Evolutionary conservation across 148 eudicot genomes (phyloP).

Genomic region (Cornus controversa): DNA sequence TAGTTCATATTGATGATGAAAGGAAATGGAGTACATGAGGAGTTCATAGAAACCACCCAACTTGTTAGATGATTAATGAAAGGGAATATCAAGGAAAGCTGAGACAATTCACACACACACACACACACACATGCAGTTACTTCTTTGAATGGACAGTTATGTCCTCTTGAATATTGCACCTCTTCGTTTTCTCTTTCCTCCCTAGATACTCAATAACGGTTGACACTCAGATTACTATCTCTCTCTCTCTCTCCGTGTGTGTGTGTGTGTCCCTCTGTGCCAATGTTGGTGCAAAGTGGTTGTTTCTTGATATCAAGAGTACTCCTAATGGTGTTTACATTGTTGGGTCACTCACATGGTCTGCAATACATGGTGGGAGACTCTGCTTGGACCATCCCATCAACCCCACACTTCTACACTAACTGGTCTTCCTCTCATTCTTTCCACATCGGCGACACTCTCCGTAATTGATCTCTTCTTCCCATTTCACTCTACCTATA

Average conservation of each 20-base stretch:
- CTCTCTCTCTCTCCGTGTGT: neutral
- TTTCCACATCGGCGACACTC: neutral
- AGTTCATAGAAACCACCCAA: too few relatives aligned
- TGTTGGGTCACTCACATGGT: neutral
- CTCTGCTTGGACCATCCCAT: neutral
- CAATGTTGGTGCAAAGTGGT: neutral
- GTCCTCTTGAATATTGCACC: too few relatives aligned
- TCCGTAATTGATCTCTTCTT: neutral
- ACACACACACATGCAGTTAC: too few relatives aligned
- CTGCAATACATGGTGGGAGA: neutral
- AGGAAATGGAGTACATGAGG: too few relatives aligned
- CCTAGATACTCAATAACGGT: neutral
- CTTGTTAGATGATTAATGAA: too few relatives aligned
- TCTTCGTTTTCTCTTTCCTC: too few relatives aligned
- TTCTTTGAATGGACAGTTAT: too few relatives aligned
- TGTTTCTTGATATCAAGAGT: neutral
- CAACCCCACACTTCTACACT: neutral
- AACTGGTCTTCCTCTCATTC: neutral
- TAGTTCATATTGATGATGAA: too few relatives aligned
- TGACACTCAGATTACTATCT: too few relatives aligned
- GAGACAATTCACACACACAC: too few relatives aligned
- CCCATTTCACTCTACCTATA: too few relatives aligned
- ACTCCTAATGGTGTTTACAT: neutral
- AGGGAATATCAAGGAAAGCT: too few relatives aligned
- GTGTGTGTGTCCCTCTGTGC: neutral